These are phyloP conservation scores for Salvia splendens DNA, from an alignment of 257 asterid species.

Conservation along the genomic window DNA sequence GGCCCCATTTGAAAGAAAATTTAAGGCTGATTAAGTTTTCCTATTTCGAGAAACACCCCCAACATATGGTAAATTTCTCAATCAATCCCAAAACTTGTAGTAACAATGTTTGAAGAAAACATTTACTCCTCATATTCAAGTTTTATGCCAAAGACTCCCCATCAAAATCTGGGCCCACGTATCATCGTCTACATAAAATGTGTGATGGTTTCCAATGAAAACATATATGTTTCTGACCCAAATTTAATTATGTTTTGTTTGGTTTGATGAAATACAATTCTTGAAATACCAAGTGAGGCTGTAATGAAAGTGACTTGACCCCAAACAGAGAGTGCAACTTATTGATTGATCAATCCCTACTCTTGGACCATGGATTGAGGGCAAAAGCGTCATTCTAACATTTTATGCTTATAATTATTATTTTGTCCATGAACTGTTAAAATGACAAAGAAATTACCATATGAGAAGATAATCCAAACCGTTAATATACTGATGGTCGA, in stretches of 20 bases:
- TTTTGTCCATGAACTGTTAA: not conserved
- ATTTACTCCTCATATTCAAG: not conserved
- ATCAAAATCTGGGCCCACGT: slow-evolving; percentile 37
- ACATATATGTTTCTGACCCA: slow-evolving; percentile 39
- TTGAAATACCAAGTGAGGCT: slow-evolving; percentile 38
- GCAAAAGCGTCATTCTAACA: slow-evolving; percentile 6
- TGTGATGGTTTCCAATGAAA: slow-evolving; percentile 33
- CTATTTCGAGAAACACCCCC: not conserved
- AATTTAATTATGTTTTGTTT: slow-evolving; percentile 43
- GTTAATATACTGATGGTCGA: too few species aligned
- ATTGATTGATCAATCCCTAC: slow-evolving; percentile 29
- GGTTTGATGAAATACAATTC: slow-evolving; percentile 44
- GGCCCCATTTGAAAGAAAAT: slow-evolving; percentile 14
- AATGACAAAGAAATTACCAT: too few species aligned
- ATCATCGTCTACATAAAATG: slow-evolving; percentile 27
- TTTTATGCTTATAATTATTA: not conserved
- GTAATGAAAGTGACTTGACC: slow-evolving; percentile 65
- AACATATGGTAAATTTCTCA: slow-evolving; percentile 8
- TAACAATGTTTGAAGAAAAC: not conserved
- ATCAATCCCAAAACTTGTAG: slow-evolving; percentile 12
- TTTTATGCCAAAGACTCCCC: not conserved
- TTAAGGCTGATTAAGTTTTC: not conserved
- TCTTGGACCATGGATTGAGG: slow-evolving; percentile 26
- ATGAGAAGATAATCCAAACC: too few species aligned
- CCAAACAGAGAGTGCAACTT: slow-evolving; percentile 28